Evolutionary conservation across 1,139 yeast species (phyloP), one percentile per base, ranked within the genome.

Genomic region (Protomyces arabidopsidicola): DNA sequence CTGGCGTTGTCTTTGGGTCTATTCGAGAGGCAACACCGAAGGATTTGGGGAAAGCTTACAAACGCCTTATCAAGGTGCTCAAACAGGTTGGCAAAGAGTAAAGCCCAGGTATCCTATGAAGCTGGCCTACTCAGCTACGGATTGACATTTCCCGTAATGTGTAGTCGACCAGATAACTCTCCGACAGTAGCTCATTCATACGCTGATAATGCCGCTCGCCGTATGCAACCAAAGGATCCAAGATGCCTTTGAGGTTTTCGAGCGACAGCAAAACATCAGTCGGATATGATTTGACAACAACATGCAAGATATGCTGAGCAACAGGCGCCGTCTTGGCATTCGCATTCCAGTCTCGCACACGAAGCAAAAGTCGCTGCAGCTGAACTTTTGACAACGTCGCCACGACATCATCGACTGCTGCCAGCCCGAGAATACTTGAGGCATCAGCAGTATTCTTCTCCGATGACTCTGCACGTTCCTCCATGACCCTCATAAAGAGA

Each of bases 271-370:
- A 75, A 67, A 79, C 79, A 20, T 83, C 82, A 18, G 85, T 77
- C 31, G 80, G 77, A 69, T 83, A 83, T 51, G 79, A 79, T 54
- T 78, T 77, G 66, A 93, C 75, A 45, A 91, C 75, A 22, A 88
- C 86, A 68, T 83, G 79, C 64, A 93, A 78, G 45, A 90, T 76
- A 64, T 84, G 84, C 74, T 93, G 98, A 31, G 96, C 88, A 65
- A 89, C 82, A 63, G 82, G 84, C 71, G 89, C 88, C 53, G 89
- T 85, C 71, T 85, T 84, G 63, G 90, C 88, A 73, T 90, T 93
- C 60, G 95, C 85, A 74, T 95, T 93, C 99, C 99, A 93, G 72
- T 90, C 96, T 70, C 97, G 83, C 39, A 90, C 80, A 71, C 96
- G 85, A 70, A 82, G 83, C 73, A 93, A 81, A 42, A 93, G 75